Conservation (phyloP, 2,329 filamentous ascomycete species). For the Fusarium sarcochroum region DNA sequence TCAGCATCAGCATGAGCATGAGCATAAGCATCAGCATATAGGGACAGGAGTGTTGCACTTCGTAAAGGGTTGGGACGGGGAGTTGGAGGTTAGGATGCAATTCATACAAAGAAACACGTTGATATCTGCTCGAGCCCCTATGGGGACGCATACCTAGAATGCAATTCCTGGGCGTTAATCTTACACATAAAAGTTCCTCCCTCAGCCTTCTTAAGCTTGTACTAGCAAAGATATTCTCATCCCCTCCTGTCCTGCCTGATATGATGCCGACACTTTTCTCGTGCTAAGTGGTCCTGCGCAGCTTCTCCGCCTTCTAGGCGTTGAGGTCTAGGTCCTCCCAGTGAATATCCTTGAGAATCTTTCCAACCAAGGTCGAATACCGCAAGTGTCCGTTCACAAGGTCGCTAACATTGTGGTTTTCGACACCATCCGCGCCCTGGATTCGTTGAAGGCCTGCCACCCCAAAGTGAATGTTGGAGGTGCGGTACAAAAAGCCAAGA, state of each 20-base stretch:
- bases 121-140: conserved; percentile 25
- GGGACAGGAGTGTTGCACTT: conserved; percentile 25
- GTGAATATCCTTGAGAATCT: conserved; percentile 75
- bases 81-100: conserved; percentile 6
- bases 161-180: conserved; percentile 35
- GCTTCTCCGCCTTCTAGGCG: conserved; percentile 47
- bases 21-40: conserved; percentile 26
- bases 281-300: conserved; percentile 38
- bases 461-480: conserved; percentile 84
- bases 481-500: conserved; percentile 88
- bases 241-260: conserved; percentile 23
- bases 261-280: conserved; percentile 37
- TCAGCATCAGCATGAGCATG: conserved; percentile 21
- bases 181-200: conserved; percentile 37
- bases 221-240: conserved; percentile 21
- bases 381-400: conserved; percentile 77
- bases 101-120: conserved; percentile 30
- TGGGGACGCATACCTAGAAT: conserved; percentile 30
- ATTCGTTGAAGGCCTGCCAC: conserved; percentile 87
- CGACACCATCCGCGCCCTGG: conserved; percentile 73
- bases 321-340: conserved; percentile 74
- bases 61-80: conserved; percentile 3
- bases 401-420: conserved; percentile 77
- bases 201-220: conserved; percentile 7
- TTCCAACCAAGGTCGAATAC: conserved; percentile 77